phyloP scores from a whole-genome alignment of 257 asterid genomes.

The Jacaranda mimosifolia region DNA sequence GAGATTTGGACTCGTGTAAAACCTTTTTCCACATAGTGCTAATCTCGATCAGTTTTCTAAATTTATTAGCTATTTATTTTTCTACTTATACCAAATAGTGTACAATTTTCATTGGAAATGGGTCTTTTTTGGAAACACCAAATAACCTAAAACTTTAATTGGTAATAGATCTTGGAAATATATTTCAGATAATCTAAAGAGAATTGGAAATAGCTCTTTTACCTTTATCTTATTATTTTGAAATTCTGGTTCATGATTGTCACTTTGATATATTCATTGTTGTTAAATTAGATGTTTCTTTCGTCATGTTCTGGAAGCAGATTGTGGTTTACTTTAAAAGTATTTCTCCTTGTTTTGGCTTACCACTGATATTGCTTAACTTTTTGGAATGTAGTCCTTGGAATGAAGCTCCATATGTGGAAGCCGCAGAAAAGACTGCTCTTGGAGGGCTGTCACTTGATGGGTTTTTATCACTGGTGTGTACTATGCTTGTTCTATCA shows the following conservation, averaged over 20 bases:
- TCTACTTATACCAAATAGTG: not conserved
- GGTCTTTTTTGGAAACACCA: no score
- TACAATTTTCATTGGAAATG: slow-evolving; percentile 1
- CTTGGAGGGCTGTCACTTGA: slow-evolving; percentile 86
- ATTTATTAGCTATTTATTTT: not conserved
- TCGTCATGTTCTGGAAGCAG: not conserved
- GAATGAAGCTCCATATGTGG: slow-evolving; percentile 85
- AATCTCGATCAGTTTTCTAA: slow-evolving; percentile 1
- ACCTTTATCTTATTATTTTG: not conserved
- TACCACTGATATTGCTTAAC: slow-evolving; percentile 26
- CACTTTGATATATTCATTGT: slow-evolving; percentile 1
- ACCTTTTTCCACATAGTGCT: not conserved
- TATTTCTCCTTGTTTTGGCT: not conserved
- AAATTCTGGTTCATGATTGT: slow-evolving; percentile 7
- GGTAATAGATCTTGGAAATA: not conserved
- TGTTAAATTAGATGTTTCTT: slow-evolving; percentile 5
- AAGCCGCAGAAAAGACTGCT: slow-evolving; percentile 86
- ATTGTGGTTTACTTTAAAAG: not conserved
- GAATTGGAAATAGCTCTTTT: not conserved
- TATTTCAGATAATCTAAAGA: not conserved
- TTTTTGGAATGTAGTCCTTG: slow-evolving; percentile 71
- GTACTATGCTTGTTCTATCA: slow-evolving; percentile 32
- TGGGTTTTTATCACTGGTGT: slow-evolving; percentile 86
- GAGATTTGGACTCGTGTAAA: not conserved
- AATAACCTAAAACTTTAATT: not conserved